These are phyloP conservation scores for Wickerhamomyces hampshirensis DNA, from an alignment of 805 yeast species.

Conservation along the genomic window DNA sequence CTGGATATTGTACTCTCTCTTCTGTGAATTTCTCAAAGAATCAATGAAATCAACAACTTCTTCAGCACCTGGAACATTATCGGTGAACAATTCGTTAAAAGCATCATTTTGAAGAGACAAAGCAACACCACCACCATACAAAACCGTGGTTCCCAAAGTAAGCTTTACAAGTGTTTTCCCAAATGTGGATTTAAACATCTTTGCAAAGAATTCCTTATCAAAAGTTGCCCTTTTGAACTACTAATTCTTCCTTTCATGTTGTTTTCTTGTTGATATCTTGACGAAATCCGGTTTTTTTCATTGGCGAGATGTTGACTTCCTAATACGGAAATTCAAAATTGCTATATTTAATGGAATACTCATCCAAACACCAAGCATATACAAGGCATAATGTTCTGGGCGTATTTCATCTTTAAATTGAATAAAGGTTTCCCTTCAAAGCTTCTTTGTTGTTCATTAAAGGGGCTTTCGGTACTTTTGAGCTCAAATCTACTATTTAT, in stretches of 20 bases:
- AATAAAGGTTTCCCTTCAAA: too few relatives aligned
- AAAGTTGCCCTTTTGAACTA: not conserved
- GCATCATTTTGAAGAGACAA: slow-evolving; percentile 51
- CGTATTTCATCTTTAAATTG: too few relatives aligned
- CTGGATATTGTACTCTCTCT: slow-evolving; percentile 26
- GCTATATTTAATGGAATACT: not conserved
- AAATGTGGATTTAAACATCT: slow-evolving; percentile 26
- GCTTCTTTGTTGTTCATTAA: too few relatives aligned
- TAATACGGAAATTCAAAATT: not conserved
- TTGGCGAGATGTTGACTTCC: not conserved
- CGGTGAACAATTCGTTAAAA: slow-evolving; percentile 57
- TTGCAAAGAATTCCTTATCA: not conserved
- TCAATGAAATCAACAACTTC: slow-evolving; percentile 47
- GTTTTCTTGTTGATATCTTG: not conserved
- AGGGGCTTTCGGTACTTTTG: too few relatives aligned
- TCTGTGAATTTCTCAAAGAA: slow-evolving; percentile 20
- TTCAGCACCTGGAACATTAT: slow-evolving; percentile 63
- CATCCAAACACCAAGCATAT: not conserved
- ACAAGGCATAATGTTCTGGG: too few relatives aligned
- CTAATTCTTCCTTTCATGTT: not conserved
- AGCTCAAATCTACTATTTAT: not conserved
- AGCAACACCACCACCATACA: slow-evolving; percentile 59
- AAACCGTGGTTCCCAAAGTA: slow-evolving; percentile 28
- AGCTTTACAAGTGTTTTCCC: slow-evolving; percentile 29
- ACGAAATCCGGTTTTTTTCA: not conserved